Evolutionary conservation across 345 rosid genomes (phyloP).

Genomic region (Raphanus raphanistrum): DNA sequence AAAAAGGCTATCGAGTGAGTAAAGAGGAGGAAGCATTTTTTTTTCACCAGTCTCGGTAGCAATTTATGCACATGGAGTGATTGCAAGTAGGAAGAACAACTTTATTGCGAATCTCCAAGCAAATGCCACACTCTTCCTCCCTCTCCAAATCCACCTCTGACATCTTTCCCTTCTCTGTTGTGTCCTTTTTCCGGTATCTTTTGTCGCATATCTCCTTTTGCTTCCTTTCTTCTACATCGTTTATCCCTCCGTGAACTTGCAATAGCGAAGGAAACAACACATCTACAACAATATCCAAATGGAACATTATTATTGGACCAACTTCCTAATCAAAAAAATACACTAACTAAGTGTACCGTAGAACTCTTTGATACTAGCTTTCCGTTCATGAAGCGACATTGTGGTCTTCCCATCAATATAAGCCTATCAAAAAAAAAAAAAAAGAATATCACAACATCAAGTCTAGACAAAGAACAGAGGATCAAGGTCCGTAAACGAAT

Average conservation of each 20-base stretch:
- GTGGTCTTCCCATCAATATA: constrained; percentile 90
- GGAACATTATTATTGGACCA: neutral
- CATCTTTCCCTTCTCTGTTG: constrained; percentile 61
- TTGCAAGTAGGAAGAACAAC: constrained; percentile 79
- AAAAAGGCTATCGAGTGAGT: neutral
- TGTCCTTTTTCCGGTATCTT: constrained; percentile 54
- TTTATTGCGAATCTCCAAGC: constrained; percentile 72
- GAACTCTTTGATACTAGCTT: constrained; percentile 82
- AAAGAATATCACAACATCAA: neutral
- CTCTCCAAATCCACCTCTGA: constrained; percentile 76
- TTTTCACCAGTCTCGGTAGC: constrained; percentile 71
- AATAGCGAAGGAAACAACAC: constrained; percentile 83
- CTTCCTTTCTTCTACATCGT: constrained; percentile 72
- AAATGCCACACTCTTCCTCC: constrained; percentile 94
- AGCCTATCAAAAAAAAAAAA: constrained; percentile 48
- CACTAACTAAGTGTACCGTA: constrained; percentile 51
- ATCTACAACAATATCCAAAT: constrained; percentile 38
- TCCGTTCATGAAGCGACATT: constrained; percentile 79
- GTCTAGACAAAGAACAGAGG: neutral
- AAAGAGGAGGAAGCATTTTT: neutral
- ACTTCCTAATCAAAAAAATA: neutral
- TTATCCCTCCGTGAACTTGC: constrained; percentile 79
- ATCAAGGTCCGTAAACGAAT: neutral
- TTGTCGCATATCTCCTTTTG: constrained; percentile 65
- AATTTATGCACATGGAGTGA: constrained; percentile 80